These are phyloP conservation scores for Sicyos baderoa DNA, from an alignment of 306 rosid species.

Conservation along the genomic window DNA sequence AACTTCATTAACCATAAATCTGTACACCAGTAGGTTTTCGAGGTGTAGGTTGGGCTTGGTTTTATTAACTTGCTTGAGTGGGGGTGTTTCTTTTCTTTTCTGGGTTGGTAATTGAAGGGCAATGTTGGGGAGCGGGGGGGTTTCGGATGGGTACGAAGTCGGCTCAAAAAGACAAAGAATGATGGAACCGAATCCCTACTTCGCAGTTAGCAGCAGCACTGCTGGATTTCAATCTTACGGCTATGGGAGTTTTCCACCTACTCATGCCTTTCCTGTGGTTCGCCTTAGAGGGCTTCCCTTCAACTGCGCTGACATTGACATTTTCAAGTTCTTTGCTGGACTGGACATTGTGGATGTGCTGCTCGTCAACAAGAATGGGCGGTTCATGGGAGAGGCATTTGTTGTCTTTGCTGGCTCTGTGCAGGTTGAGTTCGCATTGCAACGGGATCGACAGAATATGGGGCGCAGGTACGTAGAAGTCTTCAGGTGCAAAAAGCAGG, in stretches of 20 bases:
- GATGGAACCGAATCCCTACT: conserved; percentile 99
- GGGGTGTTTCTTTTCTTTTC: conserved; percentile 56
- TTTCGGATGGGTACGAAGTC: conserved; percentile 99
- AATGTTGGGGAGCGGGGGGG: conserved; percentile 99
- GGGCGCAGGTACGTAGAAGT: conserved; percentile 95
- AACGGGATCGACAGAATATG: conserved; percentile 92
- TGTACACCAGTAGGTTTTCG: conserved; percentile 42
- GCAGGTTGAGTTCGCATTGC: conserved; percentile 89
- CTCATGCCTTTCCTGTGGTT: conserved; percentile 76
- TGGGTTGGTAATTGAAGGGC: conserved; percentile 94
- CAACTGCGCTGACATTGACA: conserved; percentile 86
- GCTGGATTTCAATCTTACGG: conserved; percentile 49
- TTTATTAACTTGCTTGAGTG: conserved; percentile 93
- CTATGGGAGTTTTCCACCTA: conserved; percentile 35
- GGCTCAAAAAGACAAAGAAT: conserved; percentile 99
- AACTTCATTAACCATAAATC: conserved; percentile 25
- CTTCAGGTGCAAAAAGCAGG: conserved; percentile 91
- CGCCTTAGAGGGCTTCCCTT: conserved; percentile 98
- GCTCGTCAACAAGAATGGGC: conserved; percentile 94
- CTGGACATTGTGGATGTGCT: conserved; percentile 84
- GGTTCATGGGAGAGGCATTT: conserved; percentile 93
- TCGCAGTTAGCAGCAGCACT: conserved; percentile 90
- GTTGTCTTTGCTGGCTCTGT: conserved; percentile 86
- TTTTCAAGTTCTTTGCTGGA: conserved; percentile 93
- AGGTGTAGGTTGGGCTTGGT: conserved; percentile 82